Evolutionary conservation across 2,329 filamentous ascomycete species (phyloP).

Genomic region (Colletotrichum gigasporum): DNA sequence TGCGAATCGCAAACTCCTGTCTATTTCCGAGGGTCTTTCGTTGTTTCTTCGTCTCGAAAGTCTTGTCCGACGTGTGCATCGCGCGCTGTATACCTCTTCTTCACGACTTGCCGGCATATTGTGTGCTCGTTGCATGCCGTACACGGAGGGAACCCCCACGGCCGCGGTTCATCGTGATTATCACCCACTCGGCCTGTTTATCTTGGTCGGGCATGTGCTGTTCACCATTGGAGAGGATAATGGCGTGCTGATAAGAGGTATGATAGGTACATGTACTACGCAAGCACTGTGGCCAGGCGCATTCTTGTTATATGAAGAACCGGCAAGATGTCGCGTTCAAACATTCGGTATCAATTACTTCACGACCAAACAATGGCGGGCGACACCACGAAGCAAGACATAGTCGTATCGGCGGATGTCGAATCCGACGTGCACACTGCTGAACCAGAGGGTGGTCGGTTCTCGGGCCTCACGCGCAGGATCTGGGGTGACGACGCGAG

Average conservation of each 20-base stretch:
- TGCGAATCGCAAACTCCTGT: not conserved
- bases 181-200: too few species aligned
- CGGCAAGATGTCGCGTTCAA: too few species aligned
- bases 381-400: not conserved
- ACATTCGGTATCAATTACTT: not conserved
- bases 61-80: too few species aligned
- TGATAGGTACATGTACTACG: too few species aligned
- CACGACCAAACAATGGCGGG: not conserved
- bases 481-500: not conserved
- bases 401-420: not conserved
- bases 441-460: not conserved
- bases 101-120: not conserved
- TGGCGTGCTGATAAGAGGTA: not conserved
- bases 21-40: not conserved
- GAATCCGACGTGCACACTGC: not conserved
- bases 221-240: too few species aligned
- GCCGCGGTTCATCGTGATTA: too few species aligned
- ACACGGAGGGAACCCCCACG: too few species aligned
- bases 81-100: too few species aligned
- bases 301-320: too few species aligned
- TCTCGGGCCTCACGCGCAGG: not conserved
- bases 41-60: not conserved
- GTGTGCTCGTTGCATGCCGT: not conserved
- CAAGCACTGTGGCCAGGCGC: too few species aligned
- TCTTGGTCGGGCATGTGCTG: too few species aligned